Conservation (phyloP, 345 rosid genomes). For the Citrus unshiu region DNA sequence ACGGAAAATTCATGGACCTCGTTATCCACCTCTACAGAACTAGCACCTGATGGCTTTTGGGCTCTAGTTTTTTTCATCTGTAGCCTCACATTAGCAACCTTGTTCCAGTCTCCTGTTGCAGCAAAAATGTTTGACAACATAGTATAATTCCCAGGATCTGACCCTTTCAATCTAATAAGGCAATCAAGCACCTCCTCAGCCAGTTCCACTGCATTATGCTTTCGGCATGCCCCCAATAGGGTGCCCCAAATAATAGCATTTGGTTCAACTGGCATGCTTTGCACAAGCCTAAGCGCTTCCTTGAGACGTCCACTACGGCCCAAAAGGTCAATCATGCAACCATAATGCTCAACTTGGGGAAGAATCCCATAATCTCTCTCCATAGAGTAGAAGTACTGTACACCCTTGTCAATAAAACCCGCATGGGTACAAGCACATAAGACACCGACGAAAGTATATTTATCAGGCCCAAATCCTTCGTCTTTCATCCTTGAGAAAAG, state of each 20-base stretch:
- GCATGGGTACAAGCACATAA: slow-evolving; percentile 87
- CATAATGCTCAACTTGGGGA: slow-evolving; percentile 82
- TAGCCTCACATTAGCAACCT: slow-evolving; percentile 60
- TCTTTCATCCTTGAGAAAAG: slow-evolving; percentile 64
- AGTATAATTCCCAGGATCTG: slow-evolving; percentile 57
- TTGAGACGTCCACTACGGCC: slow-evolving; percentile 70
- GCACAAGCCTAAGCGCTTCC: slow-evolving; percentile 66
- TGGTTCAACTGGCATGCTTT: slow-evolving; percentile 71
- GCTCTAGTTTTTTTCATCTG: slow-evolving; percentile 54
- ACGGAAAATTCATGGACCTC: slow-evolving; percentile 60
- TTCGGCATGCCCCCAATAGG: slow-evolving; percentile 71
- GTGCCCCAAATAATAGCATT: slow-evolving; percentile 83
- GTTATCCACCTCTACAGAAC: slow-evolving; percentile 61
- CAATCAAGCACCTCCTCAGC: slow-evolving; percentile 52
- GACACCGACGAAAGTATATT: slow-evolving; percentile 59
- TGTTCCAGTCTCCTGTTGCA: slow-evolving; percentile 60
- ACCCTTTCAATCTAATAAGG: slow-evolving; percentile 41
- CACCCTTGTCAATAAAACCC: slow-evolving; percentile 70
- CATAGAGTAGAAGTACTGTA: slow-evolving; percentile 59
- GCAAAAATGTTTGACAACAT: slow-evolving; percentile 66
- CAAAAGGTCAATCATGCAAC: slow-evolving; percentile 82
- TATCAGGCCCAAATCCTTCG: slow-evolving; percentile 70
- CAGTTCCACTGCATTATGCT: slow-evolving; percentile 49
- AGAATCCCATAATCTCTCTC: slow-evolving; percentile 56
- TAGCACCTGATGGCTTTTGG: slow-evolving; percentile 68